Base-by-base conservation (phyloP, 495 filamentous ascomycete species). In the Podospora tetraspora region DNA sequence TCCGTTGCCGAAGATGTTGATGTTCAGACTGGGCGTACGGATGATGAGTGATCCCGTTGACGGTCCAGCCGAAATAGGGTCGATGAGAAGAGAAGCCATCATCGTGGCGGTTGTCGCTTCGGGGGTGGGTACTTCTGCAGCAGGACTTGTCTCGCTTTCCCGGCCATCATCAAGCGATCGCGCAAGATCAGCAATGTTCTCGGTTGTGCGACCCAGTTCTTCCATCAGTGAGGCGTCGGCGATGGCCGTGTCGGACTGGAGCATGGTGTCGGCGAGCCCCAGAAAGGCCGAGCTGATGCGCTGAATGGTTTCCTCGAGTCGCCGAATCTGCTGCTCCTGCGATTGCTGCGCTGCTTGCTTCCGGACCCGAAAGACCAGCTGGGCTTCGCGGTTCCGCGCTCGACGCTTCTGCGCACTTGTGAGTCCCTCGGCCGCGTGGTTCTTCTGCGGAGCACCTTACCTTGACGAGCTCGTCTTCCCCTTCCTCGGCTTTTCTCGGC, bases 231-330 rank as follows among this genome's bases (percentile, higher is more conserved):
- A 43, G 13, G 34, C 4, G 34, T 43, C 34, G 0, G 34, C 34
- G 21, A 4, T 25, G 1, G 25, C 58, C 5, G 21, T 25, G n/a
- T 24, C 16, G n/a, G 58, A 59, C 58, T 59, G 58, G 19, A 59
- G 58, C 58, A 59, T 59, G 58, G 22, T 59, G 23, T 59, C 58
- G 22, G 58, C 58, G n/a, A 59, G 58, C 6, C 21, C 58, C 12
- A 59, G 58, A 59, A 59, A 59, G 58, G 58, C 58, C 11, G 58
- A 59, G 10, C 58, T 23, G 22, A 59, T 59, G 58, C 58, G 58
- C 21, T 59, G 22, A 10, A 59, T 59, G 23, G 58, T 59, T 13
- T 24, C 25, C 16, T 59, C 58, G 6, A 59, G 58, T 10, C 25
- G 58, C 3, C 25, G 22, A 8, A 59, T 59, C 58, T 59, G 22